Evolutionary conservation across 208 protist genomes (phyloP).

Genomic region (Leishmania arabica): DNA sequence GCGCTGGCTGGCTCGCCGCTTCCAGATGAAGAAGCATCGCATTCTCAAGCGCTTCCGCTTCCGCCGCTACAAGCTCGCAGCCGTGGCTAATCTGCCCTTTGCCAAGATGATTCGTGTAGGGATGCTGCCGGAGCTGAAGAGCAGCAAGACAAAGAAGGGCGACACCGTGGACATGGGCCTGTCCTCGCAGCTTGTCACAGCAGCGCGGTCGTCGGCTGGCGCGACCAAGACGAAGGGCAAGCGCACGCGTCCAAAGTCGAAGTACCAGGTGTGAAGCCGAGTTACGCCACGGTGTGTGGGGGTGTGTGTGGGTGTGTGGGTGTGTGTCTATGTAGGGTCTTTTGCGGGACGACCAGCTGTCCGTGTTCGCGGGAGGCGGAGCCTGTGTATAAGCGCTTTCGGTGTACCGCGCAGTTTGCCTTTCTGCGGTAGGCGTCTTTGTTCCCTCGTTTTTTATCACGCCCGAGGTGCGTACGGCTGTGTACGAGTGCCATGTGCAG

Average conservation of each 20-base stretch:
- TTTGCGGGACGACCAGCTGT: not conserved
- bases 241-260: constrained; percentile 81
- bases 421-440: not conserved
- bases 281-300: not conserved
- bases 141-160: constrained; percentile 86
- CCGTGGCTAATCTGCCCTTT: constrained; percentile 89
- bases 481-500: not conserved
- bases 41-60: constrained; percentile 91
- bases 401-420: too few relatives aligned
- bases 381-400: not conserved
- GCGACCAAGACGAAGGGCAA: constrained; percentile 60
- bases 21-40: constrained; percentile 91
- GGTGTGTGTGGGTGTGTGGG: not conserved
- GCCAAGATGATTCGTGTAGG: constrained; percentile 91
- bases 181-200: constrained; percentile 69
- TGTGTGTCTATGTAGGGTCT: constrained; percentile 6
- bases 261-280: constrained; percentile 81
- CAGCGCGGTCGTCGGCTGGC: constrained; percentile 38
- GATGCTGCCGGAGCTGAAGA: constrained; percentile 93
- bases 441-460: too few relatives aligned
- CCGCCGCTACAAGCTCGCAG: constrained; percentile 89
- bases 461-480: not conserved
- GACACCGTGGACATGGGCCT: constrained; percentile 72
- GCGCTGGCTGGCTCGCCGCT: constrained; percentile 84
- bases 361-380: not conserved